Conservation (phyloP, 345 rosid genomes). For the sweet orange (Citrus sinensis) region DVS_A1.0 CM039167.1:10853501-10854000, state of each 20-base stretch:
- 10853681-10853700: neutral
- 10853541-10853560: neutral
- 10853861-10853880: neutral
- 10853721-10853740: neutral
- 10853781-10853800: neutral
- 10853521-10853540: neutral
- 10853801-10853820: neutral
- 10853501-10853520: neutral
- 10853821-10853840: neutral
- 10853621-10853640: neutral
- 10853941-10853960: neutral
- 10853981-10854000: neutral
- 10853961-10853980: neutral
- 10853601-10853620: neutral
- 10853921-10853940: neutral
- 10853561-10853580: neutral
- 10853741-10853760: neutral
- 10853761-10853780: neutral
- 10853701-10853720: neutral
- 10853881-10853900: neutral
- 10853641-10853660: neutral
- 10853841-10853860: neutral
- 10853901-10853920: neutral
- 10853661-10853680: neutral
- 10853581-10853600: neutral